Base-by-base conservation (phyloP, 1,284 basidiomycete genomes). In the Termitomyces sp. region DNA sequence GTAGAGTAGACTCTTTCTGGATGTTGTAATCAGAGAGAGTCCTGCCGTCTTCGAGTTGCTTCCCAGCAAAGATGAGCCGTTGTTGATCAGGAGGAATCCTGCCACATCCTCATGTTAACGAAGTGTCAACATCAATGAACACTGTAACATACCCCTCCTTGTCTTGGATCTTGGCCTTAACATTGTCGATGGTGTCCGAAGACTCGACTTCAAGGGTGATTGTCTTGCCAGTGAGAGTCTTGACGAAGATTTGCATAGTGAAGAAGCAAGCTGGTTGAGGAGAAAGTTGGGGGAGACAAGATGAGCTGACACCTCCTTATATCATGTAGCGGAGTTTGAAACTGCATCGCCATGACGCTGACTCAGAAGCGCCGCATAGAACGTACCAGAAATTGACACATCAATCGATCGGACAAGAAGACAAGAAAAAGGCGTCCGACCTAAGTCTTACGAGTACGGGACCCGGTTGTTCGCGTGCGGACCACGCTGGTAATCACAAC, bases 191-290 rank as follows among this genome's bases (percentile, higher is more conserved):
- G 35, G 62, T 64, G 37, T 64, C 61, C 0, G 62, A 62, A 26
- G 61, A 89, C 76, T 91, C 88, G 53, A 93, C 89, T 76, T 92
- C 90, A 57, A 92, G 81, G 63, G 90, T 92, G 76, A 93, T 92
- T 39, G 89, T 92, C 80, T 92, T 93, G 62, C 90, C 90, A 60
- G 90, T 92, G 60, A 93, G 81, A 68, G 80, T 84, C 73, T 88
- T 90, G 62, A 90, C 86, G 73, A 89, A 89, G 66, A 89, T 88
- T 72, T 89, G 86, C 87, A 89, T 88, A n/a, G 49, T 50, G 50
- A 47, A 40, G 47, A 56, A 41, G 39, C 52, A 47, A 50, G 49
- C 54, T 51, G 21, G 55, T 26, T 48, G 28, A 40, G 33, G 40
- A 4, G 24, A 26, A 14, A 33, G 40, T 42, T 37, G 19, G 26